A percentile compares a stretch with the other conserved stretches of the same genome.
phyloP scores from a whole-genome alignment of 1,284 basidiomycete species.

The Boletus calvinii region DNA sequence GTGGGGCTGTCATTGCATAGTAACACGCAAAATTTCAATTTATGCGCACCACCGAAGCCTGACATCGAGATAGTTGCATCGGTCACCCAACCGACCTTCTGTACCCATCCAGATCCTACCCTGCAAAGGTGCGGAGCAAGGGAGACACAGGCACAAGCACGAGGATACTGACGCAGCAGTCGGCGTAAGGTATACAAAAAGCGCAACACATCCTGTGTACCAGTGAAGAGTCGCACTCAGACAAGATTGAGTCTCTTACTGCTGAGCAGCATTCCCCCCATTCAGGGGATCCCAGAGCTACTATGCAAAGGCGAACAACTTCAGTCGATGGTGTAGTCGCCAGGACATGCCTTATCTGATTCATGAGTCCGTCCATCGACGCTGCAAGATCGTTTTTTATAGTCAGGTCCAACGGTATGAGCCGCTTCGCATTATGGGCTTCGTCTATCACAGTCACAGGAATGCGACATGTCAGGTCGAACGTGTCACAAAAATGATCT shows the following conservation, averaged over 20 bases:
- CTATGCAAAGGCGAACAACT: constrained; percentile 66
- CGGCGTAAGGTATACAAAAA: constrained; percentile 69
- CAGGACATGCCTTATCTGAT: constrained; percentile 26
- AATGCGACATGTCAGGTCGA: constrained; percentile 69
- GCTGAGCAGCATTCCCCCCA: constrained; percentile 65
- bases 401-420: constrained; percentile 37
- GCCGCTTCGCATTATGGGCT: constrained; percentile 39
- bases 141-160: constrained; percentile 65
- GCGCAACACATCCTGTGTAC: constrained; percentile 58
- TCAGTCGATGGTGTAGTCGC: constrained; percentile 19
- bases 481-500: constrained; percentile 66
- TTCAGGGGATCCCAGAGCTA: constrained; percentile 64
- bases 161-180: constrained; percentile 57
- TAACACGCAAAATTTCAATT: constrained; percentile 1
- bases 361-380: constrained; percentile 9
- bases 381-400: constrained; percentile 3
- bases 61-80: constrained; percentile 75
- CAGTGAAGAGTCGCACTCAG: constrained; percentile 8
- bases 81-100: constrained; percentile 76
- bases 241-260: constrained; percentile 39
- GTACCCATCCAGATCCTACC: constrained; percentile 65
- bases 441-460: constrained; percentile 49
- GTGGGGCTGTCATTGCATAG: constrained; percentile 15
- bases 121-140: constrained; percentile 61
- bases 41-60: constrained; percentile 73